Base-by-base conservation (phyloP, 2,329 filamentous ascomycete species). In the Cordyceps militaris region DNA sequence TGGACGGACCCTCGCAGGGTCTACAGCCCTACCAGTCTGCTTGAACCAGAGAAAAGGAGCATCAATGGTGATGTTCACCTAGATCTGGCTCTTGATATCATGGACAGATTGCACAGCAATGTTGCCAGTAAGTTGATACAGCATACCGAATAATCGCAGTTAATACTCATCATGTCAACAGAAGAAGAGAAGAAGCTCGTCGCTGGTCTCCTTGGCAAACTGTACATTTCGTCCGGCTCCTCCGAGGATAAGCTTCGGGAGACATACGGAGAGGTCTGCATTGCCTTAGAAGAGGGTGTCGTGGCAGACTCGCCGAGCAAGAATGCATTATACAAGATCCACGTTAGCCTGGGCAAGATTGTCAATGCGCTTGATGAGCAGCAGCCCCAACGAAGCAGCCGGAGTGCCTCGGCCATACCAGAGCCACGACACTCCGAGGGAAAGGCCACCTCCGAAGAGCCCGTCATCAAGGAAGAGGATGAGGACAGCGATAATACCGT, bases 1-100 rank as follows among this genome's bases (percentile, higher is more conserved):
- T 97, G 93, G 94, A 97, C 93, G 0, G 93, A 97, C 70, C 91
- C 92, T 38, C 80, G 93, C 51, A 92, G 95, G 70, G 89, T 75
- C 74, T 88, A 74, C 73, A 80, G 70, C 40, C 79, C 75, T 62
- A 76, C 72, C 4, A 64, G 73, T 1, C 66, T 79, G 1, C 73
- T 75, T 59, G 82, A 88, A 50, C 77, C 76, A 1, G 79, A 82
- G 55, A 86, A 82, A 71, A 86, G 81, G 74, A 77, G 76, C 53
- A 80, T 89, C 16, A 87, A 88, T 61, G 87, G 87, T 9, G 87
- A 91, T 68, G 85, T 93, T 3, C 93, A 97, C 67, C 78, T 96
- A 2, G 81, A 88, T 11, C 81, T 97, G 61, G 89, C 91, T 0
- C 80, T 80, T 58, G 87, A 89, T 63, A 84, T 96, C 14, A 72